Percentiles rank a stretch among this genome's conserved stretches.
Conservation (phyloP, 148 eudicot species). For the Vaccinium corymbosum region DNA sequence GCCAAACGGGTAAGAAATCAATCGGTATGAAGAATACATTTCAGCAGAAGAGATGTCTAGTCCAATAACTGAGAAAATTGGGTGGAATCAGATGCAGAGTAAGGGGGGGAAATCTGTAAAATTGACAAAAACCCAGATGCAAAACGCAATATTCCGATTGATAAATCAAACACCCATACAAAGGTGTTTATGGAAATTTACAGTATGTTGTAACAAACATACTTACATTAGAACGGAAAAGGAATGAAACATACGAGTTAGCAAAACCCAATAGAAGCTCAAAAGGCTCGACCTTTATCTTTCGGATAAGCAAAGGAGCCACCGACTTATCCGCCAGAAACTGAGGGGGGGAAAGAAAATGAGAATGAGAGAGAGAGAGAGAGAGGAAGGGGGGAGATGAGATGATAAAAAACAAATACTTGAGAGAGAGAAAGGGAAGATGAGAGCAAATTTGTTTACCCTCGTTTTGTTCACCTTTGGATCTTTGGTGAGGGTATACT, state of each 20-base stretch:
- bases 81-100: background rate
- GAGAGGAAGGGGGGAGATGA: background rate
- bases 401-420: too few relatives aligned
- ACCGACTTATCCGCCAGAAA: slow-evolving; percentile 19
- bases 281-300: slow-evolving; percentile 5
- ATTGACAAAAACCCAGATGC: background rate
- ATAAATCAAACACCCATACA: slow-evolving; percentile 5
- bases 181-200: background rate
- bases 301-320: background rate
- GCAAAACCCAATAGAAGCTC: background rate
- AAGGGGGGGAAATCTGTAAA: background rate
- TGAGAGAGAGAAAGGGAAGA: too few relatives aligned
- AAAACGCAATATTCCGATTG: background rate
- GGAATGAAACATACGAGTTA: background rate
- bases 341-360: background rate
- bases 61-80: background rate
- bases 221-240: background rate
- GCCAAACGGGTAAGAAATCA: background rate
- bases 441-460: too few relatives aligned
- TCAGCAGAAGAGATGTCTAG: background rate
- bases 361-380: background rate
- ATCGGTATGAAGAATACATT: background rate
- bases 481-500: too few relatives aligned
- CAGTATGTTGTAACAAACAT: background rate
- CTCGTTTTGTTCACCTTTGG: too few relatives aligned